Percentiles rank a stretch among this genome's conserved stretches.
Evolutionary conservation across 352 stramenopile species (phyloP).

Genomic region (Phytophthora hibernalis): DNA sequence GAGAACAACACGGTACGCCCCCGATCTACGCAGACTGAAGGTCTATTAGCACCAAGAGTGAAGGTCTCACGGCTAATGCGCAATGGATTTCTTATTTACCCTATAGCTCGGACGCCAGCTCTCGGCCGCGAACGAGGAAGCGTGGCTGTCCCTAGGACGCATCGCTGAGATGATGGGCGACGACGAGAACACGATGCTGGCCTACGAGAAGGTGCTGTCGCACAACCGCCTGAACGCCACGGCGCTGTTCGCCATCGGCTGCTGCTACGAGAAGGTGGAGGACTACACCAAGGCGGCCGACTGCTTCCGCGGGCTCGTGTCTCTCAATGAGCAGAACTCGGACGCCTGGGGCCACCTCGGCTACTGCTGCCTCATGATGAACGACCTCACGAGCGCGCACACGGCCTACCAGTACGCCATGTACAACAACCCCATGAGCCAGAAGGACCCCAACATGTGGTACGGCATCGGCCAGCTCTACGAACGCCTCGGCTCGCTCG

Average conservation of each 20-base stretch:
- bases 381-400: constrained; percentile 88
- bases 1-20: constrained; percentile 69
- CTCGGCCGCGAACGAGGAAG: constrained; percentile 82
- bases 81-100: neutral
- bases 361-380: constrained; percentile 92
- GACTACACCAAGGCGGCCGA: constrained; percentile 90
- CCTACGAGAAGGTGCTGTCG: constrained; percentile 89
- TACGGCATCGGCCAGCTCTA: constrained; percentile 90
- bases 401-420: constrained; percentile 90
- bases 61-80: constrained; percentile 13
- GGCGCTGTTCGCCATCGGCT: constrained; percentile 85
- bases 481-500: constrained; percentile 81
- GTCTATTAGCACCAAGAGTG: constrained; percentile 19
- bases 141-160: constrained; percentile 81
- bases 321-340: constrained; percentile 86
- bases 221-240: constrained; percentile 89
- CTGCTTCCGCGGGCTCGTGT: constrained; percentile 87
- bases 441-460: constrained; percentile 90
- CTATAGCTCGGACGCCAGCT: constrained; percentile 70
- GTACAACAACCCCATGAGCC: constrained; percentile 91
- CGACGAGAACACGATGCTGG: constrained; percentile 89
- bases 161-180: constrained; percentile 93
- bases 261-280: constrained; percentile 89
- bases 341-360: constrained; percentile 86
- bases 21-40: constrained; percentile 10